Percentiles rank a stretch among this genome's conserved stretches.
Conservation (phyloP, 768 basidiomycete genomes). For the Lactifluus echinatus region DNA sequence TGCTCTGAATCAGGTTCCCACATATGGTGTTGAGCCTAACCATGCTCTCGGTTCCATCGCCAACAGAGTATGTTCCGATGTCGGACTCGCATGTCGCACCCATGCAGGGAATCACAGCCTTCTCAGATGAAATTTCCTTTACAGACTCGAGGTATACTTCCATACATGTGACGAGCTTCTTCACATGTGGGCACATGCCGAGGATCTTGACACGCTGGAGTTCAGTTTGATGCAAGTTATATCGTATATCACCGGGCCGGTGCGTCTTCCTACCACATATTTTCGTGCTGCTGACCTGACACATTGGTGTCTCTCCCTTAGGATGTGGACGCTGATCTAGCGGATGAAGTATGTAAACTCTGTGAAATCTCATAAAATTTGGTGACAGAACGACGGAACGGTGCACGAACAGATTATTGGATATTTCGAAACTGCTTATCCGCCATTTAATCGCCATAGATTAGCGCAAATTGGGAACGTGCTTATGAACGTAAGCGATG, state of each 20-base stretch:
- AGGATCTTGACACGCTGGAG: slow-evolving; percentile 24
- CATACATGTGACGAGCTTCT: slow-evolving; percentile 24
- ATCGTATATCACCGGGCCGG: slow-evolving; percentile 21
- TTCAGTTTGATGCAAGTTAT: slow-evolving; percentile 22
- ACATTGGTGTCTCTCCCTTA: neutral
- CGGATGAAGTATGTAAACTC: slow-evolving; percentile 10
- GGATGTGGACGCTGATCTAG: slow-evolving; percentile 9
- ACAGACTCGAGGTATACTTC: slow-evolving; percentile 15
- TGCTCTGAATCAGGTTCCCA: slow-evolving; percentile 17
- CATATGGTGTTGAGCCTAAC: slow-evolving; percentile 18
- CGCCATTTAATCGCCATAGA: slow-evolving; percentile 19
- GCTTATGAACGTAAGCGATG: slow-evolving; percentile 14
- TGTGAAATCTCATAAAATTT: too few species aligned
- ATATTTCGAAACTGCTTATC: slow-evolving; percentile 19
- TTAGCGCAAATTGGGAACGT: slow-evolving; percentile 15
- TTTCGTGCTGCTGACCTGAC: too few species aligned
- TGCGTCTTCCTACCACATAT: slow-evolving; percentile 5
- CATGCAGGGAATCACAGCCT: neutral
- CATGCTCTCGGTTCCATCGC: slow-evolving; percentile 15
- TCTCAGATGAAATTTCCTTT: neutral
- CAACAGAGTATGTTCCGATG: slow-evolving; percentile 14
- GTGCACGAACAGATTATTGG: slow-evolving; percentile 13
- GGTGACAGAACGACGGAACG: too few species aligned
- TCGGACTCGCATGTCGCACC: neutral
- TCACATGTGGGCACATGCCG: slow-evolving; percentile 25